Conservation (phyloP, 805 yeast species). For the Pichia heedii region DNA sequence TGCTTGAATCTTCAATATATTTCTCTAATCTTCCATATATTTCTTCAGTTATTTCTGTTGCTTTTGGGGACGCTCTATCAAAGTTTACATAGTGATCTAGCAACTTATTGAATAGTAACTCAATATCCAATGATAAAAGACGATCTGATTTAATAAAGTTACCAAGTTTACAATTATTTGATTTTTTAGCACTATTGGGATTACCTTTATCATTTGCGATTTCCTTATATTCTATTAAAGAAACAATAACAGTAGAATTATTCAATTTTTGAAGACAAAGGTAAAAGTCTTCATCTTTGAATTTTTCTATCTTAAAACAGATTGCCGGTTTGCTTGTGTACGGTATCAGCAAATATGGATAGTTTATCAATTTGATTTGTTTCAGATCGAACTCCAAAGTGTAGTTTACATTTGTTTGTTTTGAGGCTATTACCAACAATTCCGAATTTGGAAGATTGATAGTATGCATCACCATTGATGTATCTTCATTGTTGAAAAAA, state of each 20-base stretch:
- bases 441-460: slow-evolving; percentile 1
- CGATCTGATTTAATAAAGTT: background rate
- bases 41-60: slow-evolving; percentile 1
- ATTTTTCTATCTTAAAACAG: background rate
- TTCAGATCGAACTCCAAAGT: slow-evolving; percentile 24
- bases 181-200: no score
- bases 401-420: slow-evolving; percentile 20
- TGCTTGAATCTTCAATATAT: background rate
- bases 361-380: slow-evolving; percentile 13
- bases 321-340: background rate
- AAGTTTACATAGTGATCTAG: background rate
- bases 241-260: background rate
- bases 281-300: no score
- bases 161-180: no score
- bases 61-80: background rate
- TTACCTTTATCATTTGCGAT: no score
- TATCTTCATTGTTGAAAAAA: slow-evolving; percentile 45
- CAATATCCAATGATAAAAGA: background rate
- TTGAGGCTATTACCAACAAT: slow-evolving; percentile 26
- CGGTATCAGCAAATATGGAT: slow-evolving; percentile 13
- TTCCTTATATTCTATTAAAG: background rate
- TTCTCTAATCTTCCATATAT: slow-evolving; percentile 1
- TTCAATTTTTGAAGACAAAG: background rate
- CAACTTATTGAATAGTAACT: no score
- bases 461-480: slow-evolving; percentile 36